Percentiles rank a stretch among this genome's conserved stretches.
phyloP scores from a whole-genome alignment of 2,329 filamentous ascomycete genomes.

The Ophiostoma pallidulum region DNA sequence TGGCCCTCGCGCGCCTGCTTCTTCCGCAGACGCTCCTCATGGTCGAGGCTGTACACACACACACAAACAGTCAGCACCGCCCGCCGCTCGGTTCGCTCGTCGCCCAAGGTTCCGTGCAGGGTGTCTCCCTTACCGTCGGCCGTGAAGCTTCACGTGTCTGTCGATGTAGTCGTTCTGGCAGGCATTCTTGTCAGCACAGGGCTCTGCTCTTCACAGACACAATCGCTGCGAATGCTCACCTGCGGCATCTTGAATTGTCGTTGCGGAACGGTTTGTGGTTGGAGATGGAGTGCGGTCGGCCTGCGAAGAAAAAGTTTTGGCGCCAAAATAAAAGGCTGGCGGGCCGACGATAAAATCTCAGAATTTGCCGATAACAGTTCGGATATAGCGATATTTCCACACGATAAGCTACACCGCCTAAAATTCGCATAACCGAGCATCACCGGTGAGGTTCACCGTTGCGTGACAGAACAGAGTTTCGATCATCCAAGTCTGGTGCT shows the following conservation, averaged over 20 bases:
- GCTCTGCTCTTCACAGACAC: too few species aligned
- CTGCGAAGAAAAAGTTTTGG: constrained; percentile 1
- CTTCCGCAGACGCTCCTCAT: constrained; percentile 86
- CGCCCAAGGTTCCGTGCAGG: neutral
- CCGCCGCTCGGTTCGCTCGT: constrained; percentile 22
- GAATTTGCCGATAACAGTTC: too few species aligned
- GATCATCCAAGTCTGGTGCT: too few species aligned
- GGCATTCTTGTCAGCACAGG: too few species aligned
- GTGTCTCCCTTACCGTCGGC: constrained; percentile 26
- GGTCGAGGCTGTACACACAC: constrained; percentile 48
- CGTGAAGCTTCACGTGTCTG: constrained; percentile 57
- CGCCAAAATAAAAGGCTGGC: neutral
- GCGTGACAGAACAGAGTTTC: too few species aligned
- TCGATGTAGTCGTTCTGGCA: constrained; percentile 80
- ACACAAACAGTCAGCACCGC: neutral
- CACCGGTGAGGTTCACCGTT: too few species aligned
- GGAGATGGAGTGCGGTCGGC: neutral
- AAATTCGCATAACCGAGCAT: too few species aligned
- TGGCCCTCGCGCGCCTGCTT: constrained; percentile 79
- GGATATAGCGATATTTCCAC: too few species aligned
- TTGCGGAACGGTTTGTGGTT: neutral
- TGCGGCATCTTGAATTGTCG: constrained; percentile 15
- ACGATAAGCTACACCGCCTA: neutral
- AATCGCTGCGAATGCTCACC: constrained; percentile 1
- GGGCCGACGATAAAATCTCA: neutral